A percentile compares a stretch with the other conserved stretches of the same genome.
Conservation (phyloP, 306 rosid genomes). For the Malus fusca region DNA sequence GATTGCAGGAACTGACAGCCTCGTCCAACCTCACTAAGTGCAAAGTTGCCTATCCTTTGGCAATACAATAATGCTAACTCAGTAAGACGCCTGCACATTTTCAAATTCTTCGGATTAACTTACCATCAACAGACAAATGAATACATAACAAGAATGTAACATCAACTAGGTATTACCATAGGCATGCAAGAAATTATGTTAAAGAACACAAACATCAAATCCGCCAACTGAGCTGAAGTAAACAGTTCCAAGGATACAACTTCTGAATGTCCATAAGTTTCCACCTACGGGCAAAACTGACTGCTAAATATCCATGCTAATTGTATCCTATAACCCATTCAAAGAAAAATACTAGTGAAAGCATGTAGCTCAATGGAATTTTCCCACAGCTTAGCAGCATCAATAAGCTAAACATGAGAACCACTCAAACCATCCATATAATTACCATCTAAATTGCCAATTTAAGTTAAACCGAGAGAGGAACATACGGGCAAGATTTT, state of each 20-base stretch:
- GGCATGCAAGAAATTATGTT: not conserved
- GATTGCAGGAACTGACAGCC: constrained; percentile 85
- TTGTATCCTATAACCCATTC: not conserved
- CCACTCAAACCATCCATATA: constrained; percentile 4
- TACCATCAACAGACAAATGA: not conserved
- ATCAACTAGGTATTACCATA: not conserved
- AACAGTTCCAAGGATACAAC: not conserved
- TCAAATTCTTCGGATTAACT: constrained; percentile 21
- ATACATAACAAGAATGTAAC: not conserved
- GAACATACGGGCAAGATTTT: constrained; percentile 77
- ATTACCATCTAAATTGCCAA: constrained; percentile 8
- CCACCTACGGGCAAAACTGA: not conserved
- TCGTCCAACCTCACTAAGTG: constrained; percentile 68
- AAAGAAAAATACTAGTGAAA: not conserved
- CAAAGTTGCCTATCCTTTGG: constrained; percentile 71
- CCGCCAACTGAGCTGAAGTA: not conserved
- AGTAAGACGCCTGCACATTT: constrained; percentile 54
- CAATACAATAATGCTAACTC: constrained; percentile 77
- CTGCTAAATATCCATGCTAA: not conserved
- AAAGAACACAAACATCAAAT: not conserved
- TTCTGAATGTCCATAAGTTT: not conserved
- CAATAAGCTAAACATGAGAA: constrained; percentile 2
- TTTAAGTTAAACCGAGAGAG: constrained; percentile 15
- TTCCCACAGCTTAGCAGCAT: not conserved
- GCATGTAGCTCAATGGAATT: not conserved